Evolutionary conservation across 257 asterid species (phyloP).

Genomic region (Petunia axillaris): DNA sequence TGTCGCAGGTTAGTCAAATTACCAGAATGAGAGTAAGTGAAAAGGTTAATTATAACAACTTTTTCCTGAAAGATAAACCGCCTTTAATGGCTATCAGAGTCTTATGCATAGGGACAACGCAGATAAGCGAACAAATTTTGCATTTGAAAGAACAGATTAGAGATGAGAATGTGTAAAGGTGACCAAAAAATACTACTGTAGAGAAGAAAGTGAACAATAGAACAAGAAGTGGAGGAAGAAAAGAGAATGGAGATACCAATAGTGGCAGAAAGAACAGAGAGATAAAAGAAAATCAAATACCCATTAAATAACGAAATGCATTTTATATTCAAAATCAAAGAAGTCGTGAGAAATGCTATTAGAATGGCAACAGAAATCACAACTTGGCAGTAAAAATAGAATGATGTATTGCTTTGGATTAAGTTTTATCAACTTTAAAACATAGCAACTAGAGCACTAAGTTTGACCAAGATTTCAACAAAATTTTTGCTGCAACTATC

Average conservation of each 20-base stretch:
- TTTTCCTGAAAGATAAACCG: too few species aligned
- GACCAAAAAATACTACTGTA: not conserved
- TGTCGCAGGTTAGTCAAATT: not conserved
- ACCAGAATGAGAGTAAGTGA: not conserved
- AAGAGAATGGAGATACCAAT: conserved; percentile 5
- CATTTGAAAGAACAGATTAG: conserved; percentile 14
- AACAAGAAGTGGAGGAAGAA: not conserved
- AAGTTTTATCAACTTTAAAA: not conserved
- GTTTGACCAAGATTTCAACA: not conserved
- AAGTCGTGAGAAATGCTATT: not conserved
- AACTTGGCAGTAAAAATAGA: conserved; percentile 9
- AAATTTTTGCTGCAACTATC: not conserved
- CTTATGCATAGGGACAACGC: not conserved
- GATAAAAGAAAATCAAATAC: conserved; percentile 13
- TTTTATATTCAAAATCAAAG: not conserved
- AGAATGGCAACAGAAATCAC: not conserved
- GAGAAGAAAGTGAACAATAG: not conserved
- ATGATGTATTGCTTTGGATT: not conserved
- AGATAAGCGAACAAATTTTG: conserved; percentile 1
- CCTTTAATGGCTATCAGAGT: too few species aligned
- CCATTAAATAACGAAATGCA: conserved; percentile 15
- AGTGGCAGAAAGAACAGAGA: not conserved
- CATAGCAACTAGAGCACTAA: not conserved
- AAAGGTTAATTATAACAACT: not conserved
- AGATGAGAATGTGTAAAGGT: not conserved